Evolutionary conservation across 805 yeast genomes (phyloP).

Genomic region (Candida orba): DNA sequence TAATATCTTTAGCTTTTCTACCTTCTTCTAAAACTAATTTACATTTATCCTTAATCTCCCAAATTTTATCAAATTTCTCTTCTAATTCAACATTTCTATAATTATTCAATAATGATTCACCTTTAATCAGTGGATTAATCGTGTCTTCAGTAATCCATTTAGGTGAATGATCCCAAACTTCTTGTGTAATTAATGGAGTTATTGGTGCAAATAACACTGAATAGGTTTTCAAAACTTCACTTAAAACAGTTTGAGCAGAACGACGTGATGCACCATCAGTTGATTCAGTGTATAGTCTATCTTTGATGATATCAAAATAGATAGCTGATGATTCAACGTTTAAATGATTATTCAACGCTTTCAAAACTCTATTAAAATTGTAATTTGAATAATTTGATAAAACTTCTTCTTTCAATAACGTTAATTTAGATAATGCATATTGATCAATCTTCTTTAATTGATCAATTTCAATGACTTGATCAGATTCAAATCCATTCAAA

Average conservation of each 20-base stretch:
- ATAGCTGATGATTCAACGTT: constrained; percentile 71
- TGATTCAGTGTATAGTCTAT: constrained; percentile 69
- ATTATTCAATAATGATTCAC: constrained; percentile 10
- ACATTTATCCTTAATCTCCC: constrained; percentile 41
- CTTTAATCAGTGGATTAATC: constrained; percentile 15
- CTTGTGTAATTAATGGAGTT: constrained; percentile 79
- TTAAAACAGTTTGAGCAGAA: constrained; percentile 58
- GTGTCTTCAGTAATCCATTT: constrained; percentile 16
- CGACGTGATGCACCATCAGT: constrained; percentile 41
- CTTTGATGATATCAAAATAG: constrained; percentile 84
- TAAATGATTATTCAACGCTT: constrained; percentile 62
- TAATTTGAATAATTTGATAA: constrained; percentile 42
- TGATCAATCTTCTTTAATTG: constrained; percentile 47
- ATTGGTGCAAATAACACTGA: constrained; percentile 72
- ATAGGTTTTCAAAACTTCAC: constrained; percentile 51
- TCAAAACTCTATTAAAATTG: constrained; percentile 66
- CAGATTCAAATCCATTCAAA: constrained; percentile 36
- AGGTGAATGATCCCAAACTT: constrained; percentile 65
- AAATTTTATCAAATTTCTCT: constrained; percentile 36
- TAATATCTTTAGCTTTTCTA: constrained; percentile 39
- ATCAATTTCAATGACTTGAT: constrained; percentile 31
- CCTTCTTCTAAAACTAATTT: constrained; percentile 50
- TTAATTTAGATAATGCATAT: constrained; percentile 50
- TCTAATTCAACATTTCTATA: constrained; percentile 32
- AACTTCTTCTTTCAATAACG: constrained; percentile 36